phyloP scores from a whole-genome alignment of 2,329 filamentous ascomycete genomes.

The Colletotrichum sp. region DNA sequence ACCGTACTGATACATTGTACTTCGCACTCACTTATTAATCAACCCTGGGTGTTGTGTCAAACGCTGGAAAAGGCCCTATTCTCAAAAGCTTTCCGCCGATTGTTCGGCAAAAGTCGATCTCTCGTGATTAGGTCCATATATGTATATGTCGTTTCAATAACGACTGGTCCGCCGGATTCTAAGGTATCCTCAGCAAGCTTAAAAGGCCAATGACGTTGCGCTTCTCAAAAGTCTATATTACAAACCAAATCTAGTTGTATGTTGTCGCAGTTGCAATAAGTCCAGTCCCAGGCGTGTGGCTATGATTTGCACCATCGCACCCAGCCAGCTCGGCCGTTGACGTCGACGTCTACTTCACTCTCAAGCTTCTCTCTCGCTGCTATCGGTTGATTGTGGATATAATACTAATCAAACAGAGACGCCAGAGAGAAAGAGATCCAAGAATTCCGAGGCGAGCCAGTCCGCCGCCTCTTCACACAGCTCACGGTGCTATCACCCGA shows the following conservation, averaged over 20 bases:
- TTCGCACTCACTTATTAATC: rapidly evolving
- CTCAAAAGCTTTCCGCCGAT: background rate
- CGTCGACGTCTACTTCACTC: background rate
- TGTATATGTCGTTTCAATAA: background rate
- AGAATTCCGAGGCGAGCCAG: background rate
- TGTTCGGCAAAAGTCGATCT: rapidly evolving
- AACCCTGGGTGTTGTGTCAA: rapidly evolving
- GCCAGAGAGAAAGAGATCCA: background rate
- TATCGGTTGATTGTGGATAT: background rate
- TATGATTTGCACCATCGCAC: background rate
- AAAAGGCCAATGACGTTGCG: background rate
- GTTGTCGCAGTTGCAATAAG: background rate
- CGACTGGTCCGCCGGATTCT: background rate
- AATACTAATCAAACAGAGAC: background rate
- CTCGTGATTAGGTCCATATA: background rate
- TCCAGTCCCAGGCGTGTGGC: background rate
- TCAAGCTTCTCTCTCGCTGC: background rate
- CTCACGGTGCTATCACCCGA: background rate
- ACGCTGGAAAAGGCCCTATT: background rate
- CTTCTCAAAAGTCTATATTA: background rate
- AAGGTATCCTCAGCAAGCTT: background rate
- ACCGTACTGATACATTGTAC: background rate
- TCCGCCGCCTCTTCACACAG: background rate
- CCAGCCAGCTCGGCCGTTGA: background rate
- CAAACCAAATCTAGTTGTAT: background rate